Base-by-base conservation (phyloP, 1,284 basidiomycete genomes). In the Apiotrichum montevideense region DNA sequence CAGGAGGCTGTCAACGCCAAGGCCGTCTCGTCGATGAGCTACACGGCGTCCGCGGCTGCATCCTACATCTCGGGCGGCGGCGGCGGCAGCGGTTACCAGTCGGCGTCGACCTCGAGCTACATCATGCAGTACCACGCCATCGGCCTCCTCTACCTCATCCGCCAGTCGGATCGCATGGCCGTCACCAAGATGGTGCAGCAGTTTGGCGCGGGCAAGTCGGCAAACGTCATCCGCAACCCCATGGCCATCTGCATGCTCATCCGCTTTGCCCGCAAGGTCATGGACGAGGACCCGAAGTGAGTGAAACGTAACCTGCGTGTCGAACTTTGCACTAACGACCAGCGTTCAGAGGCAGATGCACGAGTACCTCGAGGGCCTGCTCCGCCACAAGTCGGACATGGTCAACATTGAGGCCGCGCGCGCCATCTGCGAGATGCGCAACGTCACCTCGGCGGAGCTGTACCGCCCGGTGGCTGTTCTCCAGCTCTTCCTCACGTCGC, bases 161-260 rank as follows among this genome's bases (percentile, higher is more conserved):
- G 96, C 45, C 91, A 96, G 73, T 91, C 96, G 73, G 96, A 99
- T 78, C 82, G 96, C 64, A 98, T 98, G 93, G 96, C 96, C 2
- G 85, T 98, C 53, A 97, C 92, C 46, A 99, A 98, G 80, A 94
- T 98, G 88, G 93, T 99, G 51, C 96, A 98, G 78, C 95, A 98
- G 75, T 83, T 93, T 40, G 90, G 90, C 43, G 90, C 90, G 1
- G 72, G 72, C 43, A 80, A 79, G 61, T 92, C 91, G 73, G 87
- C 88, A 51, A 86, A 86, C 14, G 85, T 87, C 21, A 77, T 99
- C 62, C 90, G 94, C 79, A 98, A 93, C 73, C 87, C 96, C 3
- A 93, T 95, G 87, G 94, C 96, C n/a, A 80, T 98, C 51, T 98
- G 94, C 77, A 98, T 98, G 95, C 83, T 99, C 63, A 93, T 98